Evolutionary conservation across 306 rosid species (phyloP).

Genomic region (Casuarina equisetifolia): DNA sequence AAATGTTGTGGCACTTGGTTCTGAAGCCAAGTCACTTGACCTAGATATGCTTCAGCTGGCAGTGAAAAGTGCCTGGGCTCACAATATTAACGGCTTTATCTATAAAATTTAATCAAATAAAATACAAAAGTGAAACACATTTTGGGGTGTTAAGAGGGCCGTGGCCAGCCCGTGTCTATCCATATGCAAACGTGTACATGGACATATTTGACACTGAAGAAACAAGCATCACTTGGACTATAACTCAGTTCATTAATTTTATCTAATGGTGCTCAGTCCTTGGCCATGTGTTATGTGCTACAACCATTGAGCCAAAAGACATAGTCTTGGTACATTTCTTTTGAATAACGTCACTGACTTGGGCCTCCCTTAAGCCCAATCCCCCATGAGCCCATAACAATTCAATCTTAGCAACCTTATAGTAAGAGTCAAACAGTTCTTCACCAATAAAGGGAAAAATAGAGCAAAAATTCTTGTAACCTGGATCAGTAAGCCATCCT

Average conservation of each 20-base stretch:
- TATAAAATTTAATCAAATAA: background rate
- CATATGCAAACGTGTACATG: background rate
- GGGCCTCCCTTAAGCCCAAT: no score
- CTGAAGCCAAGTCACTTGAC: background rate
- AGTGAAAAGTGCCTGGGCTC: background rate
- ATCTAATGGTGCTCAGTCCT: conserved; percentile 1
- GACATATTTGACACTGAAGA: conserved; percentile 2
- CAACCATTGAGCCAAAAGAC: no score
- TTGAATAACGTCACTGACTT: no score
- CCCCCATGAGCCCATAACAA: no score
- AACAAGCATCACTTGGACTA: background rate
- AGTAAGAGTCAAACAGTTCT: conserved; percentile 20
- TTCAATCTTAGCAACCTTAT: conserved; percentile 7
- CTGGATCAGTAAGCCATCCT: conserved; percentile 87
- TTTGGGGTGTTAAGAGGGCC: no score
- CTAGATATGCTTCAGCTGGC: background rate
- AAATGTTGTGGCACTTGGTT: background rate
- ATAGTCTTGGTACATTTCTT: no score
- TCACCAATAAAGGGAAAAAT: conserved; percentile 1
- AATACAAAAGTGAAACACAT: no score
- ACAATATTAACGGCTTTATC: background rate
- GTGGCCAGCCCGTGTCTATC: no score
- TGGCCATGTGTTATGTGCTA: background rate
- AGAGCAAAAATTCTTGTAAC: conserved; percentile 35
- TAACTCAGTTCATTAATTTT: background rate